These are phyloP conservation scores for barrel medic (Medicago truncatula) DNA, from an alignment of 306 rosid species.

Conservation along the genomic window MtrunA17r5.0-ANR NC_053049.1:39220001-39220500, in stretches of 20 bases:
- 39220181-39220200: conserved; percentile 93
- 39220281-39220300: conserved; percentile 98
- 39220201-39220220: conserved; percentile 96
- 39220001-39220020: background rate
- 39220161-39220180: conserved; percentile 35
- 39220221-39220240: conserved; percentile 89
- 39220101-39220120: conserved; percentile 26
- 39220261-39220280: conserved; percentile 92
- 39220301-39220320: conserved; percentile 77
- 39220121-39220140: conserved; percentile 1
- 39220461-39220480: conserved; percentile 76
- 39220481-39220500: conserved; percentile 61
- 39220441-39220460: conserved; percentile 58
- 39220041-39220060: conserved; percentile 3
- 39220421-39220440: conserved; percentile 68
- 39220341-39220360: conserved; percentile 91
- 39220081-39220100: conserved; percentile 24
- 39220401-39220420: conserved; percentile 60
- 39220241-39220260: conserved; percentile 93
- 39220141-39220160: conserved; percentile 25
- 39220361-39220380: conserved; percentile 63
- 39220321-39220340: conserved; percentile 85
- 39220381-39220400: conserved; percentile 66
- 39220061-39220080: conserved; percentile 11
- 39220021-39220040: conserved; percentile 2